Percentiles rank a stretch among this genome's conserved stretches.
Evolutionary conservation across 116 monocot genomes (phyloP).

Genomic region (Iris pallida): DNA sequence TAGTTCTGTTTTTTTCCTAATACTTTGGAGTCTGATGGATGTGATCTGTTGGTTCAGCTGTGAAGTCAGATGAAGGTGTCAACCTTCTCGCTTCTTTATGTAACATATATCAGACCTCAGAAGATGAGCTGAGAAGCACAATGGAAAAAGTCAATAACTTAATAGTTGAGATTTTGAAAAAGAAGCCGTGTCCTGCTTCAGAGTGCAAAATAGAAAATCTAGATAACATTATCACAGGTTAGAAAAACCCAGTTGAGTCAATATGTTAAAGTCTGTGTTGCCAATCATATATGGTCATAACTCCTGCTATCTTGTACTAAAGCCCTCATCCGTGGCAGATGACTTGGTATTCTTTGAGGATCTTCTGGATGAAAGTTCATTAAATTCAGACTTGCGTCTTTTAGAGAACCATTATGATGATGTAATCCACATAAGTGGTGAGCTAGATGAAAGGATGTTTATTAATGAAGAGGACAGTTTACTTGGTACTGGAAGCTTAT

Average conservation of each 20-base stretch:
- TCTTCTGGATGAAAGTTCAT: constrained; percentile 40
- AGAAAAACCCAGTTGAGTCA: background rate
- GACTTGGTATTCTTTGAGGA: constrained; percentile 44
- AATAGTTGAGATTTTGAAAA: constrained; percentile 47
- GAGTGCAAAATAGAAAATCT: constrained; percentile 25
- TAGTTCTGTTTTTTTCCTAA: background rate
- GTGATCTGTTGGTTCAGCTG: constrained; percentile 21
- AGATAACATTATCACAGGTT: constrained; percentile 37
- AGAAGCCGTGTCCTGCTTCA: constrained; percentile 34
- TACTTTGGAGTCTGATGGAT: background rate
- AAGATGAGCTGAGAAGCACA: constrained; percentile 43
- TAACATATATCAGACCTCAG: constrained; percentile 43
- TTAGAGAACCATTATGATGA: constrained; percentile 53
- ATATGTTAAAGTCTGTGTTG: background rate
- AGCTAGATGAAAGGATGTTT: constrained; percentile 56
- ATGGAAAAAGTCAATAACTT: constrained; percentile 42
- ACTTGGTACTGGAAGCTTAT: constrained; percentile 52
- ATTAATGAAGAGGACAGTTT: constrained; percentile 46
- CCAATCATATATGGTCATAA: background rate
- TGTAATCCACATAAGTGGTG: constrained; percentile 33
- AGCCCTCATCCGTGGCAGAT: constrained; percentile 17
- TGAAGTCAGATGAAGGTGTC: constrained; percentile 41
- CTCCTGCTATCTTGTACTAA: background rate
- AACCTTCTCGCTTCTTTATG: constrained; percentile 46
- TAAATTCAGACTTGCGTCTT: constrained; percentile 28